Evolutionary conservation across 345 rosid species (phyloP), one percentile per base, ranked within the genome.

Genomic region (Streptanthus diversifolius): DNA sequence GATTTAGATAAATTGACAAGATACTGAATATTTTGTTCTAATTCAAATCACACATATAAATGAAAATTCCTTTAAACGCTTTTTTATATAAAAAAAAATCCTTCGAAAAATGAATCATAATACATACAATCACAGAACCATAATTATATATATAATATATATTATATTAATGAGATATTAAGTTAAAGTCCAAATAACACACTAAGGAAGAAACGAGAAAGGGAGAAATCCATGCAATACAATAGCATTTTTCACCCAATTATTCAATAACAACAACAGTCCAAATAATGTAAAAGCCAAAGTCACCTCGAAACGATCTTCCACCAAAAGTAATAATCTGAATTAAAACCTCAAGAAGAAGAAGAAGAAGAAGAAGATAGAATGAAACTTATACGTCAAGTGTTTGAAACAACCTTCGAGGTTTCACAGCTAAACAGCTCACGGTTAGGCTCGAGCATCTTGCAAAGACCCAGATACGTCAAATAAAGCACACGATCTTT

Each of bases 401-500:
- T n/a, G n/a, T n/a, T n/a, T n/a, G n/a, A n/a, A n/a, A n/a, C n/a
- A n/a, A n/a, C n/a, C n/a, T n/a, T n/a, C n/a, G n/a, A n/a, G n/a
- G n/a, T n/a, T n/a, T n/a, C 40, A 25, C 78, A 63, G 44, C 52
- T 72, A 39, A 85, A 90, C 17, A 89, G 84, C 0, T 30, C 47
- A 3, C 80, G 80, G 3, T 3, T 29, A 5, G 96, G 92, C 17
- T 87, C 72, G 11, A 92, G 90, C 83, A 90, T 96, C 60, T 84
- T 86, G 63, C 90, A 87, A n/a, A 88, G 54, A 0, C 80, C 85
- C 1, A 92, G 60, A 68, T 90, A 92, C 1, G 95, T 80, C 39
- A 79, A 78, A 74, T 81, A 92, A 15, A 92, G 83, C 30, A 92
- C 84, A 9, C 97, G 90, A 73, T 92, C 87, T 55, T 92, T 92